Percentiles rank a stretch among this genome's conserved stretches.
Conservation (phyloP, 768 basidiomycete genomes). For the Royoungia palumana region DNA sequence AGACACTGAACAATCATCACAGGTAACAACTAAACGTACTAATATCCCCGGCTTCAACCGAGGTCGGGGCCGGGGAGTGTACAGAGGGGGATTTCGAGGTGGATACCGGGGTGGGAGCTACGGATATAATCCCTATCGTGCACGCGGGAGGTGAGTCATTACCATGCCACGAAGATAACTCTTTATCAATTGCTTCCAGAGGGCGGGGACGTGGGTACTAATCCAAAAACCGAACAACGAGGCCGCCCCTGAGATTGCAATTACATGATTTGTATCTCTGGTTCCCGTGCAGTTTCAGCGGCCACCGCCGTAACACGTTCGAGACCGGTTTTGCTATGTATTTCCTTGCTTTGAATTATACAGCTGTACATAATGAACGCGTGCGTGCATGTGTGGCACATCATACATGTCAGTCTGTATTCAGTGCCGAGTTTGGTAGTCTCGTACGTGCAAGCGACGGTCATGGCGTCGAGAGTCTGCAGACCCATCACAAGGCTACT, state of each 20-base stretch:
- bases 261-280: slow-evolving; percentile 1
- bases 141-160: slow-evolving; percentile 67
- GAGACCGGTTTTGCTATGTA: slow-evolving; percentile 25
- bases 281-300: slow-evolving; percentile 10
- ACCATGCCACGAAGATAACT: slow-evolving; percentile 5
- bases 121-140: slow-evolving; percentile 53
- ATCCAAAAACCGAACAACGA: slow-evolving; percentile 23
- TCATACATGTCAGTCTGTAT: too few species aligned
- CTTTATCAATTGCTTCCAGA: slow-evolving; percentile 34
- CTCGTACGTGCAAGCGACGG: not conserved
- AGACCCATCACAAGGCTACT: slow-evolving; percentile 19
- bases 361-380: slow-evolving; percentile 26
- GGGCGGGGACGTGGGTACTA: slow-evolving; percentile 72
- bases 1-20: not conserved
- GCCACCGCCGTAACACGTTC: slow-evolving; percentile 13
- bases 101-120: slow-evolving; percentile 54
- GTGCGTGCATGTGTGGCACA: not conserved
- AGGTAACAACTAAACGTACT: slow-evolving; percentile 96
- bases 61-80: slow-evolving; percentile 73
- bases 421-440: slow-evolving; percentile 16
- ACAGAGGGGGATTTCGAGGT: slow-evolving; percentile 59
- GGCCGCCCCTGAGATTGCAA: slow-evolving; percentile 8
- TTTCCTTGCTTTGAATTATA: slow-evolving; percentile 28
- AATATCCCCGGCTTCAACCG: slow-evolving; percentile 92
- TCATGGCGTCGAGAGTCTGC: slow-evolving; percentile 12